A percentile compares a stretch with the other conserved stretches of the same genome.
Evolutionary conservation across 805 yeast genomes (phyloP).

Genomic region (Kluyveromyces wickerhamii): DNA sequence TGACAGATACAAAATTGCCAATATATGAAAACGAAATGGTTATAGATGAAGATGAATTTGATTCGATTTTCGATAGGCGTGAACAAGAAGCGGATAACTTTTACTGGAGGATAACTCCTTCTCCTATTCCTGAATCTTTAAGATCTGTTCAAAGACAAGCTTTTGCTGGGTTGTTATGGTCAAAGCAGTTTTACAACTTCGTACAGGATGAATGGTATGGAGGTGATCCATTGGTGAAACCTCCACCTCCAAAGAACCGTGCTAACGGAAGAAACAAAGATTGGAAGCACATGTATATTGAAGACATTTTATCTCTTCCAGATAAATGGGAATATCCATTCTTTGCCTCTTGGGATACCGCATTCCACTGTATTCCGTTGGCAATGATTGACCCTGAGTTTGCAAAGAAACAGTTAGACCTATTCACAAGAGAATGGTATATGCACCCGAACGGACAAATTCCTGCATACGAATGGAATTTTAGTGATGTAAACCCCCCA

Average conservation of each 20-base stretch:
- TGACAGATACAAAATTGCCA: constrained; percentile 35
- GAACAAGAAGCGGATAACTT: constrained; percentile 88
- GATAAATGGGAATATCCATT: constrained; percentile 96
- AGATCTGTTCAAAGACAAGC: constrained; percentile 88
- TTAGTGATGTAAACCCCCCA: constrained; percentile 92
- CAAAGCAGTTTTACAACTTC: constrained; percentile 84
- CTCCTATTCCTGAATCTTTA: constrained; percentile 73
- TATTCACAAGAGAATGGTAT: constrained; percentile 89
- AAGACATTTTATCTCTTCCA: constrained; percentile 81
- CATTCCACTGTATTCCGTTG: constrained; percentile 87
- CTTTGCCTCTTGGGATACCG: constrained; percentile 96
- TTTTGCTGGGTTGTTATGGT: constrained; percentile 89
- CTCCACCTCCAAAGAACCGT: constrained; percentile 73
- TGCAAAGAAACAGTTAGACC: constrained; percentile 80
- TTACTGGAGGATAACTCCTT: constrained; percentile 80
- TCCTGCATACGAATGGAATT: constrained; percentile 96
- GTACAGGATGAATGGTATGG: constrained; percentile 78
- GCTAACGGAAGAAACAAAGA: constrained; percentile 82
- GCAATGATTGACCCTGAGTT: constrained; percentile 91
- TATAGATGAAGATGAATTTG: constrained; percentile 70
- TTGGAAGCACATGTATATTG: constrained; percentile 84
- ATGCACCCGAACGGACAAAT: constrained; percentile 98
- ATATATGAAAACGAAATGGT: constrained; percentile 29
- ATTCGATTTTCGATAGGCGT: constrained; percentile 57
- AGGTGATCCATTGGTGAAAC: constrained; percentile 72